Evolutionary conservation across 306 rosid species (phyloP), one percentile per base, ranked within the genome.

Genomic region (Casuarina glauca): DNA sequence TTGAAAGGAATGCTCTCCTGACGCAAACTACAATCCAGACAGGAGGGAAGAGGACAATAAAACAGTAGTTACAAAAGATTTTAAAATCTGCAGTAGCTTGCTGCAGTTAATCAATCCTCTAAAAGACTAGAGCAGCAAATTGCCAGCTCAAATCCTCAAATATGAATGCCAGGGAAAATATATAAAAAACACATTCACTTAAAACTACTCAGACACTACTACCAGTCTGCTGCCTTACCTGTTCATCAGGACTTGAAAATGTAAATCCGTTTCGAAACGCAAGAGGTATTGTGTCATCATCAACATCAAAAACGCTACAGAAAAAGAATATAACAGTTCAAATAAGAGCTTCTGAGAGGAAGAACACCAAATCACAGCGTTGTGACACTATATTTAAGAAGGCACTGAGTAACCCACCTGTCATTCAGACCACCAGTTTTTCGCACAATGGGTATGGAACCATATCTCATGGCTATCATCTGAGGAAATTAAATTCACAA

Each of bases 381-480:
- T 7, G 51, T 4, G 64, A 83, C 35, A 38, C 17, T 73, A 75
- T 12, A 78, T 50, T n/a, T 48, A 49, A 50, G 74, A 70, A 49
- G 36, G 64, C 74, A 74, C 42, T 4, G 12, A 74, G 49, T 44
- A 69, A 55, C 85, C 54, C 78, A 95, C 99, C 97, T 95, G 88
- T 95, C 99, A 83, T 93, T 90, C 48, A 93, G 89, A 74, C 97
- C 99, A 72, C 99, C 99, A 1, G 97, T 95, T 95, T 90, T 90
- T 83, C 99, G 87, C 69, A 15, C 97, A 72, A 95, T 93, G 55
- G 99, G 99, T 83, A 95, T 75, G 58, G 91, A 81, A 80, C 99
- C 97, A 60, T 91, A 95, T 87, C 94, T 91, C 99, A 95, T 95
- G 75, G 99, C 86, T 86, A 95, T 95, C 99, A 93, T 92, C 97